phyloP scores from a whole-genome alignment of 179 eudicot genomes.

The Nepenthes alata region DNA sequence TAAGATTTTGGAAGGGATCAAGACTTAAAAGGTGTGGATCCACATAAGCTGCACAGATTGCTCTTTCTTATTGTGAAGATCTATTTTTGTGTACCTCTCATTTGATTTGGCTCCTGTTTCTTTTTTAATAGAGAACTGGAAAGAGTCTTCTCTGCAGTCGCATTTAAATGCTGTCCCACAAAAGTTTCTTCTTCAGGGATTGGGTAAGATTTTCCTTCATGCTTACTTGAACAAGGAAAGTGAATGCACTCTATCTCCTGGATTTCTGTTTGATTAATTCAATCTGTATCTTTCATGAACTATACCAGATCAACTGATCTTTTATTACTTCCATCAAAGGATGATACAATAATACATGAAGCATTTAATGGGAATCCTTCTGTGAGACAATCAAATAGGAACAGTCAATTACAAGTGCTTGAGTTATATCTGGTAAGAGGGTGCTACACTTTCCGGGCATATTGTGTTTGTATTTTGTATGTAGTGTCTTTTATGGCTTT shows the following conservation, averaged over 20 bases:
- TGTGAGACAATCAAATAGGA: conserved; percentile 31
- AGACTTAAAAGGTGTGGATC: conserved; percentile 55
- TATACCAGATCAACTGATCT: conserved; percentile 40
- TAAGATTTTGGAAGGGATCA: conserved; percentile 85
- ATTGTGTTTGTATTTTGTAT: not conserved
- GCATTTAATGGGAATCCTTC: conserved; percentile 36
- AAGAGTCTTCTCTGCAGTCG: conserved; percentile 62
- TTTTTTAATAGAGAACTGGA: conserved; percentile 57
- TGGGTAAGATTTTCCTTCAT: conserved; percentile 35
- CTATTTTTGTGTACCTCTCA: not conserved
- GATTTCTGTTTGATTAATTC: not conserved
- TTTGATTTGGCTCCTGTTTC: not conserved
- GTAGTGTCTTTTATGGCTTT: too few relatives aligned
- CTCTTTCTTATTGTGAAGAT: not conserved
- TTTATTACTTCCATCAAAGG: conserved; percentile 54
- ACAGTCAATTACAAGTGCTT: conserved; percentile 73
- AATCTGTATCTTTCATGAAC: conserved; percentile 17
- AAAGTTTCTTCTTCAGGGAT: conserved; percentile 26
- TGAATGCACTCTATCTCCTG: not conserved
- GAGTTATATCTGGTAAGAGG: conserved; percentile 74
- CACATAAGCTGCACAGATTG: not conserved
- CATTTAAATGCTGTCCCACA: conserved; percentile 66
- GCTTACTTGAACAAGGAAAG: not conserved
- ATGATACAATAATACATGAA: conserved; percentile 38
- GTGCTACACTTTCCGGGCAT: not conserved